phyloP scores from a whole-genome alignment of 805 yeast species.

The Barnettozyma pratensis region DNA sequence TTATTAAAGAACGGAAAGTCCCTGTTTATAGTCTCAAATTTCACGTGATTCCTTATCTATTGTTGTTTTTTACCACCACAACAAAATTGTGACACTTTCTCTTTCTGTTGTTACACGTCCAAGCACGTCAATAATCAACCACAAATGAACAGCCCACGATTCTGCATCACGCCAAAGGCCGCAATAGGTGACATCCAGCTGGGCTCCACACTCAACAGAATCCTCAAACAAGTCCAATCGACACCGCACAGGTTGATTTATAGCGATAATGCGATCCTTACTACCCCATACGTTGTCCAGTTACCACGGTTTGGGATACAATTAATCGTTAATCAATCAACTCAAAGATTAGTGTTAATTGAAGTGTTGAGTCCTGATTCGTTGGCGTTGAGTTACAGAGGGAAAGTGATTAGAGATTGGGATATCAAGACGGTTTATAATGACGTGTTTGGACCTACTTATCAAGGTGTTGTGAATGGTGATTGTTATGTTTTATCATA shows the following conservation, averaged over 20 bases:
- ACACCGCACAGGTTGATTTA: slow-evolving; percentile 3
- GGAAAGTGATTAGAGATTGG: slow-evolving; percentile 14
- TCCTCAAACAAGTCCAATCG: neutral
- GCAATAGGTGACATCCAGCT: slow-evolving; percentile 3
- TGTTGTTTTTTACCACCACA: too few relatives aligned
- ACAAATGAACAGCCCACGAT: neutral
- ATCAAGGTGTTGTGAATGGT: slow-evolving; percentile 40
- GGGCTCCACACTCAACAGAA: slow-evolving; percentile 4
- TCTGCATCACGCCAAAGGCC: neutral
- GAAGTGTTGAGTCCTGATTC: slow-evolving; percentile 11
- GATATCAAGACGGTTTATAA: slow-evolving; percentile 45
- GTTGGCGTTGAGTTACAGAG: slow-evolving; percentile 12
- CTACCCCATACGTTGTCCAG: slow-evolving; percentile 2
- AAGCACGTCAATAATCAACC: neutral
- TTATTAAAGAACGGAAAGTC: too few relatives aligned
- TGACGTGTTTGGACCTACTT: slow-evolving; percentile 57
- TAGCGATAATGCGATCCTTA: neutral
- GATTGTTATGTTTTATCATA: slow-evolving; percentile 37
- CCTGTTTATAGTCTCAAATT: too few relatives aligned
- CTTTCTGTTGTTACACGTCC: neutral
- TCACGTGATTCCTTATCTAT: too few relatives aligned
- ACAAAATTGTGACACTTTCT: too few relatives aligned
- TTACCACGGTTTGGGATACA: neutral
- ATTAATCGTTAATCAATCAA: slow-evolving; percentile 3
- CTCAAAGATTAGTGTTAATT: slow-evolving; percentile 11